A percentile compares a stretch with the other conserved stretches of the same genome.
phyloP scores from a whole-genome alignment of 129 eudicot species.

The Saussurea involucrata region DNA sequence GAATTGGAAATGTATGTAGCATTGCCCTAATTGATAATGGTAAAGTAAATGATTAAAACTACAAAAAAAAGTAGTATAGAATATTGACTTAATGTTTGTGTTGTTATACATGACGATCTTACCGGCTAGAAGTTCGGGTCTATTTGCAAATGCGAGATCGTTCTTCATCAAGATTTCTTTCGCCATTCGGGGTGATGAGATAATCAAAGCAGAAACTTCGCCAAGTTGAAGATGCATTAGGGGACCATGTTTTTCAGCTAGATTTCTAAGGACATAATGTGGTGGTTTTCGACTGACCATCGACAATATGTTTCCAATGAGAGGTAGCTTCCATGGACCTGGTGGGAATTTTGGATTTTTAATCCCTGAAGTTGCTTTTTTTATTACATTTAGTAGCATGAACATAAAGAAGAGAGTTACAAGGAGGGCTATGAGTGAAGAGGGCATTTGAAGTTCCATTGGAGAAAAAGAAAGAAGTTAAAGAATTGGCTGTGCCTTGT shows the following conservation, averaged over 20 bases:
- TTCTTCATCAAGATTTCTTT: slow-evolving; percentile 19
- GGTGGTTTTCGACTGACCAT: slow-evolving; percentile 8
- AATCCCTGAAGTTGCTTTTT: neutral
- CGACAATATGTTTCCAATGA: slow-evolving; percentile 18
- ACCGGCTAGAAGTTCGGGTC: slow-evolving; percentile 10
- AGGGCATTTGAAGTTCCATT: slow-evolving; percentile 3
- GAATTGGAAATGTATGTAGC: too few relatives aligned
- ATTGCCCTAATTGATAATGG: too few relatives aligned
- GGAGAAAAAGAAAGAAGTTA: too few relatives aligned
- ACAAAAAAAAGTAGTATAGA: neutral
- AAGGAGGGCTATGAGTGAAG: neutral
- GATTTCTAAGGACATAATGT: neutral
- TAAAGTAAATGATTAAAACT: neutral
- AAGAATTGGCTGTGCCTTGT: too few relatives aligned
- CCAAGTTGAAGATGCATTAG: slow-evolving; percentile 38
- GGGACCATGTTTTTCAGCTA: slow-evolving; percentile 15
- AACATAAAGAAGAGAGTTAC: neutral
- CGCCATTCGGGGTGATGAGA: slow-evolving; percentile 7
- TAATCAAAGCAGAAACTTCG: slow-evolving; percentile 6
- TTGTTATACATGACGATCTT: slow-evolving; percentile 4
- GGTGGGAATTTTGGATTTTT: slow-evolving; percentile 8
- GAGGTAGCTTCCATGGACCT: slow-evolving; percentile 30
- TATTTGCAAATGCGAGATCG: slow-evolving; percentile 12
- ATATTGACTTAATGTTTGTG: slow-evolving; percentile 25
- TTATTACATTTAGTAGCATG: slow-evolving; percentile 1